Evolutionary conservation across 208 protist genomes (phyloP).

Genomic region (Willaertia magna): DNA sequence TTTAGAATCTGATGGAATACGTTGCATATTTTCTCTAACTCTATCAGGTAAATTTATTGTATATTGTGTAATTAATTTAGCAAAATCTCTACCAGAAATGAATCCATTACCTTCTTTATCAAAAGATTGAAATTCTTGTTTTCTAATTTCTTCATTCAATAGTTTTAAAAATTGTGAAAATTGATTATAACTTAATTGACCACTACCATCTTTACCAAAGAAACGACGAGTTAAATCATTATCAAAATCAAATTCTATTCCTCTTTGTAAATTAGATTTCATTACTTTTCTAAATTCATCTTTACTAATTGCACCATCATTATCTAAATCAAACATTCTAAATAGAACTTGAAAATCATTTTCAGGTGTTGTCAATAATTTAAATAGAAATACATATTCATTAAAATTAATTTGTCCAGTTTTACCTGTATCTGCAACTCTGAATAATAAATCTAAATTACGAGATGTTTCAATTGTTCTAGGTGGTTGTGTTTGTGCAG

Average conservation of each 20-base stretch:
- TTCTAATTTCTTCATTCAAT: not conserved
- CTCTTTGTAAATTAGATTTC: not conserved
- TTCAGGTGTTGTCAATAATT: slow-evolving; percentile 11
- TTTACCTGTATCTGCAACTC: not conserved
- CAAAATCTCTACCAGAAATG: slow-evolving; percentile 6
- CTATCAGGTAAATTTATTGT: not conserved
- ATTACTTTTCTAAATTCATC: slow-evolving; percentile 17
- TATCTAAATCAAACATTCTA: slow-evolving; percentile 18
- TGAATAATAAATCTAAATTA: slow-evolving; percentile 1
- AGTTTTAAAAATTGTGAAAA: slow-evolving; percentile 16
- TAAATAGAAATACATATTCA: slow-evolving; percentile 16
- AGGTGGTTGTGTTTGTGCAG: not conserved
- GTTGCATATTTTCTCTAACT: not conserved
- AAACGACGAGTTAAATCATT: slow-evolving; percentile 5
- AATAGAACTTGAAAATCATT: slow-evolving; percentile 12
- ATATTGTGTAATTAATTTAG: not conserved
- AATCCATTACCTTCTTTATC: not conserved
- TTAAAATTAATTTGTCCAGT: slow-evolving; percentile 6
- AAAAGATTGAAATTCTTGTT: slow-evolving; percentile 11
- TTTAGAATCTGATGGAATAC: not conserved
- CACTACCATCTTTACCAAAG: slow-evolving; percentile 8
- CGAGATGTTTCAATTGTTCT: not conserved
- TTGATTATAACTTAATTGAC: not conserved
- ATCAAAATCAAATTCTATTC: slow-evolving; percentile 4
- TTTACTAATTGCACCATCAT: not conserved